These are phyloP conservation scores for Aureobasidium leucospermi DNA, from an alignment of 2,329 filamentous ascomycete genomes.

Conservation along the genomic window DNA sequence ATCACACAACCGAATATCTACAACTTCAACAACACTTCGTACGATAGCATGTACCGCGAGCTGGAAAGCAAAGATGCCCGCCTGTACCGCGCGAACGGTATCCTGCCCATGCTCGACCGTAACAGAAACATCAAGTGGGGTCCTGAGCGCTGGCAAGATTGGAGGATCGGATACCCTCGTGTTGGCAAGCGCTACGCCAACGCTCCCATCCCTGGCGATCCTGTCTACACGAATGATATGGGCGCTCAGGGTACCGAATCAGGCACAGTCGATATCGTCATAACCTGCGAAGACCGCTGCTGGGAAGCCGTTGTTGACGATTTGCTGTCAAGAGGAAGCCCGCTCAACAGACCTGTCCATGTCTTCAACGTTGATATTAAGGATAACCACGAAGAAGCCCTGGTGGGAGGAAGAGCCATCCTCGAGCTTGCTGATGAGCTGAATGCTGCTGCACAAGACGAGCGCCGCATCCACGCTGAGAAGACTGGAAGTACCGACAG, in stretches of 20 bases:
- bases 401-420: conserved; percentile 84
- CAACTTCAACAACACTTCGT: conserved; percentile 94
- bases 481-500: conserved; percentile 64
- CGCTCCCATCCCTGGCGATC: conserved; percentile 16
- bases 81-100: conserved; percentile 83
- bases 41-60: conserved; percentile 90
- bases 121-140: conserved; percentile 92
- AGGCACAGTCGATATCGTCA: conserved; percentile 85
- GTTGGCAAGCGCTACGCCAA: conserved; percentile 50
- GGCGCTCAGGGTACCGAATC: conserved; percentile 77
- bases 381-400: conserved; percentile 95
- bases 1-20: conserved; percentile 96
- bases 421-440: conserved; percentile 81
- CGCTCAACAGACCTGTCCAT: conserved; percentile 87
- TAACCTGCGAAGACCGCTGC: conserved; percentile 95
- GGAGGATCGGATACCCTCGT: conserved; percentile 79
- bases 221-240: conserved; percentile 56
- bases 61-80: conserved; percentile 77
- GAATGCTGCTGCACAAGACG: conserved; percentile 71
- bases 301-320: conserved; percentile 98
- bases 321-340: conserved; percentile 73
- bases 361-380: conserved; percentile 98
- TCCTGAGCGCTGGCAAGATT: conserved; percentile 96
- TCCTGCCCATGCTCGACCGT: conserved; percentile 90
- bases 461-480: conserved; percentile 49